Percentiles rank a stretch among this genome's conserved stretches.
Evolutionary conservation across 1,139 yeast genomes (phyloP).

Genomic region (Scheffersomyces quercinus): DNA sequence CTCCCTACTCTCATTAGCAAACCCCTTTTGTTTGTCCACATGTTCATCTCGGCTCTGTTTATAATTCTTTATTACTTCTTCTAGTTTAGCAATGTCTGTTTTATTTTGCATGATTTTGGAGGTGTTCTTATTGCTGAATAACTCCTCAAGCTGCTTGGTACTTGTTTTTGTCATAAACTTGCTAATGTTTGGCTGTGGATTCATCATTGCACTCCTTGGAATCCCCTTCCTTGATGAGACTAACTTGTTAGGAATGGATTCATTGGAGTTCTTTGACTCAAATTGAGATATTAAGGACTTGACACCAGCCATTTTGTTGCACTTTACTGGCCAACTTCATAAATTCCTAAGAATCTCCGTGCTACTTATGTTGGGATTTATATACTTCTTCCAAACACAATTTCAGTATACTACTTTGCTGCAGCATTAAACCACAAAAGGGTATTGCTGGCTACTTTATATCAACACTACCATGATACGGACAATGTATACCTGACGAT

Average conservation of each 20-base stretch:
- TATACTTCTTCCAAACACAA: too few species aligned
- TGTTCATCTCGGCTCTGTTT: too few species aligned
- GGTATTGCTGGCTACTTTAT: background rate
- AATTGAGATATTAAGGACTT: constrained; percentile 8
- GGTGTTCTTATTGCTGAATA: background rate
- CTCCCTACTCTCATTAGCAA: too few species aligned
- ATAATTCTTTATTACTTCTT: background rate
- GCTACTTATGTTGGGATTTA: too few species aligned
- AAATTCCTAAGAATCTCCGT: too few species aligned
- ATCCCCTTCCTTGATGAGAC: background rate
- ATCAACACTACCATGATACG: background rate
- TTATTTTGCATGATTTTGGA: background rate
- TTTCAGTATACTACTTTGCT: too few species aligned
- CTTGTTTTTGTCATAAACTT: background rate
- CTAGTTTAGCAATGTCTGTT: background rate
- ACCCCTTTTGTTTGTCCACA: too few species aligned
- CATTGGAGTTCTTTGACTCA: constrained; percentile 3
- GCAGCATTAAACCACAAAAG: background rate
- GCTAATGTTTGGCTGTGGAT: background rate
- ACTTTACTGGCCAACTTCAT: too few species aligned
- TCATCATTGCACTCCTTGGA: background rate
- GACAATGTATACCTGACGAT: background rate
- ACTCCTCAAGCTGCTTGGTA: background rate
- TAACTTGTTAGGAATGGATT: constrained; percentile 1
- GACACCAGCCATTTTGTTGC: constrained; percentile 6